phyloP scores from a whole-genome alignment of 768 basidiomycete species.

The Lentinus tigrinus region DNA sequence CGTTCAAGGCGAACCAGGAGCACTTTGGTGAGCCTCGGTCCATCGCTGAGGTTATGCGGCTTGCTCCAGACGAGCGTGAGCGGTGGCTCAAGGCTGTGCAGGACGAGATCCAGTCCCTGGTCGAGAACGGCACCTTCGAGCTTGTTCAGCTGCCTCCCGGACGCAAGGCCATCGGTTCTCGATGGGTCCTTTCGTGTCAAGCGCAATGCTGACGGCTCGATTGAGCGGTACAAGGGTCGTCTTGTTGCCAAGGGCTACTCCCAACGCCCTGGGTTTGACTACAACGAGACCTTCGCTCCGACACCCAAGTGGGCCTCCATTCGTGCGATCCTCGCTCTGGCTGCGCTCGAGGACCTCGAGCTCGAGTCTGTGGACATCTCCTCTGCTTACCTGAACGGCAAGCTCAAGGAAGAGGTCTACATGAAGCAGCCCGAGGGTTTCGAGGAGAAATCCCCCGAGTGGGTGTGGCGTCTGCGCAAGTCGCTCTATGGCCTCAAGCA shows the following conservation, averaged over 20 bases:
- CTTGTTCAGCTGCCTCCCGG: too few relatives aligned
- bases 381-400: conserved; percentile 29
- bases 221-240: conserved; percentile 36
- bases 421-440: conserved; percentile 28
- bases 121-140: too few relatives aligned
- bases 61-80: too few relatives aligned
- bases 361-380: conserved; percentile 30
- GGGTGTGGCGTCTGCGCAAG: conserved; percentile 24
- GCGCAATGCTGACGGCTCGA: conserved; percentile 33
- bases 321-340: too few relatives aligned
- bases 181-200: too few relatives aligned
- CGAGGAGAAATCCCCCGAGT: conserved; percentile 9
- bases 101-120: too few relatives aligned
- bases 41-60: too few relatives aligned
- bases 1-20: too few relatives aligned
- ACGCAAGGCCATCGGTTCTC: too few relatives aligned
- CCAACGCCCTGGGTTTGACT: conserved; percentile 36
- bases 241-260: conserved; percentile 36
- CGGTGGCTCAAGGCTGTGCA: too few relatives aligned
- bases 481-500: conserved; percentile 46
- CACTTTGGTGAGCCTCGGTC: too few relatives aligned
- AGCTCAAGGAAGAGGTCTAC: conserved; percentile 29
- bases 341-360: too few relatives aligned
- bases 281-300: conserved; percentile 34
- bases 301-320: conserved; percentile 21